These are phyloP conservation scores for Yarrowia bubula DNA, from an alignment of 805 yeast species.

Conservation along the genomic window DNA sequence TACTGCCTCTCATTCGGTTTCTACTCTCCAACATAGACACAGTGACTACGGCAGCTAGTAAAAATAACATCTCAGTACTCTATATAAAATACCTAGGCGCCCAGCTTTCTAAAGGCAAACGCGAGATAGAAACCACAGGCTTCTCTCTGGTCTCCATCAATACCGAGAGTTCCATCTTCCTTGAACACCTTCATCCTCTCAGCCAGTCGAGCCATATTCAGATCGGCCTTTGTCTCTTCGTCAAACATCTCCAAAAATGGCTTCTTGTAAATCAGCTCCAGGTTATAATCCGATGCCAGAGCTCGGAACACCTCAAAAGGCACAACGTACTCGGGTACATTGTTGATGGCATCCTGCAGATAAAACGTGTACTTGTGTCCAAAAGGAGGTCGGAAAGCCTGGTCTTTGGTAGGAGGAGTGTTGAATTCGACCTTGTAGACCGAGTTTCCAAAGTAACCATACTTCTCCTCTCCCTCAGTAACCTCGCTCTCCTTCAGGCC, in stretches of 20 bases:
- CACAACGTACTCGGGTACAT: conserved; percentile 95
- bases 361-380: conserved; percentile 83
- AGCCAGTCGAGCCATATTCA: conserved; percentile 35
- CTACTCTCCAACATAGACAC: no score
- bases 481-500: conserved; percentile 46
- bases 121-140: conserved; percentile 82
- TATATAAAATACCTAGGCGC: background rate
- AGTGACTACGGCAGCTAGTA: no score
- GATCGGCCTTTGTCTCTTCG: conserved; percentile 65
- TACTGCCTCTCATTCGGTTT: no score
- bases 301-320: conserved; percentile 86
- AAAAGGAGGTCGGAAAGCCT: conserved; percentile 68
- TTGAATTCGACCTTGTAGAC: conserved; percentile 80
- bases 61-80: background rate
- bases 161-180: conserved; percentile 77
- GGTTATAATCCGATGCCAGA: conserved; percentile 77
- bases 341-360: conserved; percentile 89
- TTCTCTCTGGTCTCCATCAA: conserved; percentile 86
- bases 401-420: conserved; percentile 71
- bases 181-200: conserved; percentile 51
- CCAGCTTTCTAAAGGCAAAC: conserved; percentile 60
- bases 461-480: conserved; percentile 49
- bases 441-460: conserved; percentile 68
- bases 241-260: conserved; percentile 80
- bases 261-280: conserved; percentile 68